Base-by-base conservation (phyloP, 1,284 basidiomycete species). In the Pseudozyma tsukubaensis region DNA sequence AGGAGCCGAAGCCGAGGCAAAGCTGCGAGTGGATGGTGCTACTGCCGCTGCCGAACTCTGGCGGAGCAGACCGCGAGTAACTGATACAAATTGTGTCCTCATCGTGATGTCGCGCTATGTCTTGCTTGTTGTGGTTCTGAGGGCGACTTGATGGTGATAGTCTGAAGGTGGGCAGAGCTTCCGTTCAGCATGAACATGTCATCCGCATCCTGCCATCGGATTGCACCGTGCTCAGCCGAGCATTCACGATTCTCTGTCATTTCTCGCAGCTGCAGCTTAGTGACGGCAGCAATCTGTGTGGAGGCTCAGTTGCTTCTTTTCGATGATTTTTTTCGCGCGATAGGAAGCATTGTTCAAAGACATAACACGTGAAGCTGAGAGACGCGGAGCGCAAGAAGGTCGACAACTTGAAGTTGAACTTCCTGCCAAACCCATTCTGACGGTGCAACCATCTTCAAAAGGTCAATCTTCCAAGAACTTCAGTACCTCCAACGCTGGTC, bases 1-100 rank as follows among this genome's bases (percentile, higher is more conserved):
- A 8, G 71, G 66, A n/a, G 58, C 58, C 3, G 71, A 61, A 18
- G 43, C 65, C 2, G 61, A 61, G 50, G 48, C 43, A 34, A 69
- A 74, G 8, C 34, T 44, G 34, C 62, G 35, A 14, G 59, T 42
- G 11, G 63, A 34, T n/a, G 53, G 49, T 5, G 14, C 49, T n/a
- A 55, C 3, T 7, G 59, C 29, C 3, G 14, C 49, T n/a, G 51
- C 3, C 9, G 59, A 29, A 21, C 37, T 32, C 43, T 50, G 63
- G 12, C 64, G 52, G 18, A 65, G 37, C 16, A 59, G 34, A 13
- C 32, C 49, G 47, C 56, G 63, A 16, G 62, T 52, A 3, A 43
- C 43, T 10, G 37, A 39, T 11, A 42, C 51, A 4, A 66, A 18
- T 21, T 47, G 29, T 11, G 45, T 64, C 53, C 67, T 70, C 67